Evolutionary conservation across 495 filamentous ascomycete species (phyloP).

Genomic region (Oidiodendron maius): DNA sequence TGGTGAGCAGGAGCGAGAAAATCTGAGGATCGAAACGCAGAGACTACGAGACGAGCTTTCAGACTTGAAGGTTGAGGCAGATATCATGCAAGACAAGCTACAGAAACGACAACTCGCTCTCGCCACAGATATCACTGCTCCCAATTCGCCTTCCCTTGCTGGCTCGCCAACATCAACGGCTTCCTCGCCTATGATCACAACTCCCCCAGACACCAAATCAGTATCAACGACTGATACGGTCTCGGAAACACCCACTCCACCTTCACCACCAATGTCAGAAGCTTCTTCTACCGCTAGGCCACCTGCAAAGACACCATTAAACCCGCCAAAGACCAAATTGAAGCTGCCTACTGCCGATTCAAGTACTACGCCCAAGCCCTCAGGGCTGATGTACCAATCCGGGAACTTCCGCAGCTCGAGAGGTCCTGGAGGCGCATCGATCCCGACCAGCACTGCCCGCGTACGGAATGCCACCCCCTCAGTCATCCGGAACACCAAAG

Average conservation of each 20-base stretch:
- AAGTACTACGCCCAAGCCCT: slow-evolving; percentile 44
- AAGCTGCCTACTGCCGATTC: slow-evolving; percentile 42
- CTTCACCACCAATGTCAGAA: slow-evolving; percentile 69
- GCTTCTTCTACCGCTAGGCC: slow-evolving; percentile 41
- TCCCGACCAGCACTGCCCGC: slow-evolving; percentile 9
- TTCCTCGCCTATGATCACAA: slow-evolving; percentile 67
- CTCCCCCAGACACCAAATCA: slow-evolving; percentile 62
- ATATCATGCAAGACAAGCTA: slow-evolving; percentile 90
- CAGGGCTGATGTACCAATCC: slow-evolving; percentile 9
- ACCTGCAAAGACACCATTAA: slow-evolving; percentile 19
- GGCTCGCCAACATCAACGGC: slow-evolving; percentile 59
- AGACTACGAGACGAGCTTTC: slow-evolving; percentile 82
- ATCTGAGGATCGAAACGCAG: slow-evolving; percentile 81
- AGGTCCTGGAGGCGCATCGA: slow-evolving; percentile 18
- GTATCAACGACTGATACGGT: slow-evolving; percentile 35
- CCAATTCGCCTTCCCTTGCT: slow-evolving; percentile 47
- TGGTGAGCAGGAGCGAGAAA: slow-evolving; percentile 86
- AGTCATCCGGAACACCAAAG: slow-evolving; percentile 20
- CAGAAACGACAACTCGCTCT: slow-evolving; percentile 51
- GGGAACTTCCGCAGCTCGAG: slow-evolving; percentile 15
- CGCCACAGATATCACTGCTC: slow-evolving; percentile 44
- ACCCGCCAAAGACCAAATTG: slow-evolving; percentile 33
- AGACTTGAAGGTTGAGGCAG: slow-evolving; percentile 88
- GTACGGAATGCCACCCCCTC: slow-evolving; percentile 21
- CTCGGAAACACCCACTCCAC: slow-evolving; percentile 51